A percentile compares a stretch with the other conserved stretches of the same genome.
These are phyloP conservation scores for Sporothrix mexicana DNA, from an alignment of 2,329 filamentous ascomycete species.

Conservation along the genomic window DNA sequence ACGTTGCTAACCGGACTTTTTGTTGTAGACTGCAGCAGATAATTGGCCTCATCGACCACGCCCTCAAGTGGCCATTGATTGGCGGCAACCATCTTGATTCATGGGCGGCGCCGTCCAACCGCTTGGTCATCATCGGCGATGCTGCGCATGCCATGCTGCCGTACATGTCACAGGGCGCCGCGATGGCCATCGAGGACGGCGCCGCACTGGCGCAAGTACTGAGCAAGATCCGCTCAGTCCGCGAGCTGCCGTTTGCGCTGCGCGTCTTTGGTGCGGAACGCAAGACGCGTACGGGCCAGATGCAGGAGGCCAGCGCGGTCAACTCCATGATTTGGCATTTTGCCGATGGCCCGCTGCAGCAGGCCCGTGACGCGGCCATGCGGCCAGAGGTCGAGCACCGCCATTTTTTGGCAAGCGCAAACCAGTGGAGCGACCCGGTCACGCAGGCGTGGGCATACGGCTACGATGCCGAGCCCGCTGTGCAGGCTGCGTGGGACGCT, in stretches of 20 bases:
- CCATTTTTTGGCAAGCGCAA: constrained; percentile 49
- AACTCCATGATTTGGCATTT: constrained; percentile 58
- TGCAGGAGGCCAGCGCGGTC: constrained; percentile 53
- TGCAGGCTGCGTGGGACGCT: constrained; percentile 5
- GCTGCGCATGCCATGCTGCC: constrained; percentile 54
- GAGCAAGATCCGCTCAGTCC: constrained; percentile 39
- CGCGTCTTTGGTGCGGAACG: constrained; percentile 48
- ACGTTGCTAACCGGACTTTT: background rate
- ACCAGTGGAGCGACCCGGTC: constrained; percentile 56
- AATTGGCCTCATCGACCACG: constrained; percentile 44
- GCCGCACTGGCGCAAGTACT: constrained; percentile 51
- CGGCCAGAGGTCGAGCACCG: constrained; percentile 48
- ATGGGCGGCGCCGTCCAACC: constrained; percentile 39
- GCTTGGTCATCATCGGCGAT: constrained; percentile 43
- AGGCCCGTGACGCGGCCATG: constrained; percentile 51
- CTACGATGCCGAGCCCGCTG: constrained; percentile 50
- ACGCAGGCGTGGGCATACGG: constrained; percentile 56
- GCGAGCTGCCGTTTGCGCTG: constrained; percentile 45
- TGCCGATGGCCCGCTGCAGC: constrained; percentile 50
- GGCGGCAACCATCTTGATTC: constrained; percentile 42
- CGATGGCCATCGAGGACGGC: constrained; percentile 57
- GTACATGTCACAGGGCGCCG: constrained; percentile 54
- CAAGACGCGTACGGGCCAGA: constrained; percentile 45
- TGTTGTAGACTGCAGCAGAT: constrained; percentile 45
- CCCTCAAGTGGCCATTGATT: constrained; percentile 39